Conservation (phyloP, 495 filamentous ascomycete genomes). For the Xylaria longipes region DNA sequence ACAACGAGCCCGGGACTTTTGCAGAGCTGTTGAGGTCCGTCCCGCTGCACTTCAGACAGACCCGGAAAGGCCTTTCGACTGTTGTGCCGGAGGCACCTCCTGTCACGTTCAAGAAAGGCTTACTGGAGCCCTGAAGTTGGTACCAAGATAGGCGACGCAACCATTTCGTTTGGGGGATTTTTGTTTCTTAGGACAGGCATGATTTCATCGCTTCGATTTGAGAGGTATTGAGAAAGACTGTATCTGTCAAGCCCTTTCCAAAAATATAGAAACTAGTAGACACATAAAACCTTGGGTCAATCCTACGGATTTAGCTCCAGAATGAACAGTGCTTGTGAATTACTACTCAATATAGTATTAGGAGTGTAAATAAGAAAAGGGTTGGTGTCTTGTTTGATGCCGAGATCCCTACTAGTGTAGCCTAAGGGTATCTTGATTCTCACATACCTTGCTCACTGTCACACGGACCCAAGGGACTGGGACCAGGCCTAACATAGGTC, state of each 20-base stretch:
- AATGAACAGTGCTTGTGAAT: too few species aligned
- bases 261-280: not conserved
- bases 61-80: slow-evolving; percentile 4
- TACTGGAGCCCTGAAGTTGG: slow-evolving; percentile 3
- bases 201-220: not conserved
- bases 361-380: too few species aligned
- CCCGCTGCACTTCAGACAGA: slow-evolving; percentile 32
- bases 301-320: not conserved
- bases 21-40: slow-evolving; percentile 35
- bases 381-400: too few species aligned
- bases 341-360: too few species aligned
- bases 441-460: too few species aligned
- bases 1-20: slow-evolving; percentile 34
- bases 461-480: too few species aligned
- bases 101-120: slow-evolving; percentile 11
- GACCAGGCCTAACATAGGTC: too few species aligned
- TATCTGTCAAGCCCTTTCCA: not conserved
- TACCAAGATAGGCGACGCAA: not conserved
- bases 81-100: not conserved
- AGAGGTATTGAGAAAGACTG: not conserved
- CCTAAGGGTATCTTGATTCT: too few species aligned
- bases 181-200: not conserved
- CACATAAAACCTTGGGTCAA: not conserved
- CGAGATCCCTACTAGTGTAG: too few species aligned
- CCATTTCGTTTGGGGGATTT: not conserved